Evolutionary conservation across 768 basidiomycete species (phyloP), one percentile per base, ranked within the genome.

Genomic region (Macrolepiota fuliginosa): DNA sequence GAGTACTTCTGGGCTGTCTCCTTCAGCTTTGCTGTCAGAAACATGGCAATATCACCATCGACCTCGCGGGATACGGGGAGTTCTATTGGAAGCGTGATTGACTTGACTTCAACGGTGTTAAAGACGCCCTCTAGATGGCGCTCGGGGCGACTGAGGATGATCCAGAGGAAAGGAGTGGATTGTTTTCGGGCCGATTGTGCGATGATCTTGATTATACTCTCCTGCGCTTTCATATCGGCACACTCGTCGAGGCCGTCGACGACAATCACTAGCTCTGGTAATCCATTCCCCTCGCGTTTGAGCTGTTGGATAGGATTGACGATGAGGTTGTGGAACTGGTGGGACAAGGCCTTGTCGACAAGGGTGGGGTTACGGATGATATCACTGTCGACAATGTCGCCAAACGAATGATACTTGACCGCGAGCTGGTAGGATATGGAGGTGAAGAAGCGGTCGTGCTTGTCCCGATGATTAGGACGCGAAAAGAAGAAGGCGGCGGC

Each of bases 51-150:
- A 19, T 62, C 61, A n/a, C 15, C 19, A 12, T 56, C 57, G 12
- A 56, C 39, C 19, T 64, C 60, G 11, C 62, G 58, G 17, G 45
- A 64, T 22, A 54, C 52, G 22, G 52, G 25, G 7, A 64, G 61
- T 15, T 57, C 50, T 3, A 64, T 39, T 7, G 12, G 56, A 19
- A 29, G 27, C 10, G 39, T 42, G 3, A 45, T 3, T 13, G 39
- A n/a, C 2, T 15, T n/a, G 17, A 58, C 29, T 24, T 40, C 22
- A 10, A 15, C 12, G 17, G 5, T 22, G 36, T n/a, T 24, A 36
- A 64, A 64, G 13, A 55, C 27, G 1, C 56, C 54, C 1, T 46
- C n/a, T 6, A 64, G 52, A 24, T 64, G 50, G 17, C 42, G 56
- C 37, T 46, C 56, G 4, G n/a, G 56, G 11, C 56, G 56, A 27